These are phyloP conservation scores for Penicillium frequentans DNA, from an alignment of 2,329 filamentous ascomycete genomes.

Conservation along the genomic window DNA sequence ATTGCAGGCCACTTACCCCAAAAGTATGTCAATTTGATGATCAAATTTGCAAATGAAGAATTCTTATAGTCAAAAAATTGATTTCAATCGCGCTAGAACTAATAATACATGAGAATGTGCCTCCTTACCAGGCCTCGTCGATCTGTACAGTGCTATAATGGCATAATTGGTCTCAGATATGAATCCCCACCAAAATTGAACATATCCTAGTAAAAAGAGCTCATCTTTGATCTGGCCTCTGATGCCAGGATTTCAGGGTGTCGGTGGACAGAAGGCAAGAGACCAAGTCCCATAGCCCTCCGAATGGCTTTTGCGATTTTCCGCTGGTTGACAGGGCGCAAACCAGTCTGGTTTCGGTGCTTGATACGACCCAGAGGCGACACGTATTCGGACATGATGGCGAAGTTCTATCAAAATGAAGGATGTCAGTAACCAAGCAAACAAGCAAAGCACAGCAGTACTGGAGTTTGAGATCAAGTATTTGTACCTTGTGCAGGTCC, in stretches of 20 bases:
- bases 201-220: constrained; percentile 14
- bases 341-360: constrained; percentile 70
- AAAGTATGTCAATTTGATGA: background rate
- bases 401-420: constrained; percentile 69
- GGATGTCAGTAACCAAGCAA: constrained; percentile 4
- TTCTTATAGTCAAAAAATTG: background rate
- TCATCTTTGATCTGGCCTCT: constrained; percentile 31
- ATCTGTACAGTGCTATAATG: constrained; percentile 17
- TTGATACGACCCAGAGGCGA: constrained; percentile 82
- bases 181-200: background rate
- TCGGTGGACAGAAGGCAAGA: constrained; percentile 86
- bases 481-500: constrained; percentile 78
- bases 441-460: background rate
- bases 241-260: constrained; percentile 76
- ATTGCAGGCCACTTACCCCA: background rate
- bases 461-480: constrained; percentile 5
- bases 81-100: constrained; percentile 18
- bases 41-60: background rate
- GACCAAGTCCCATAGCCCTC: constrained; percentile 80
- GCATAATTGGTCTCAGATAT: background rate
- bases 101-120: constrained; percentile 22
- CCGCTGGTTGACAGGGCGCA: constrained; percentile 87
- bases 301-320: constrained; percentile 91
- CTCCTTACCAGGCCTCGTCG: constrained; percentile 6
- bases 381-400: constrained; percentile 85